phyloP scores from a whole-genome alignment of 352 stramenopile species.

The Phytophthora tubulina region DNA sequence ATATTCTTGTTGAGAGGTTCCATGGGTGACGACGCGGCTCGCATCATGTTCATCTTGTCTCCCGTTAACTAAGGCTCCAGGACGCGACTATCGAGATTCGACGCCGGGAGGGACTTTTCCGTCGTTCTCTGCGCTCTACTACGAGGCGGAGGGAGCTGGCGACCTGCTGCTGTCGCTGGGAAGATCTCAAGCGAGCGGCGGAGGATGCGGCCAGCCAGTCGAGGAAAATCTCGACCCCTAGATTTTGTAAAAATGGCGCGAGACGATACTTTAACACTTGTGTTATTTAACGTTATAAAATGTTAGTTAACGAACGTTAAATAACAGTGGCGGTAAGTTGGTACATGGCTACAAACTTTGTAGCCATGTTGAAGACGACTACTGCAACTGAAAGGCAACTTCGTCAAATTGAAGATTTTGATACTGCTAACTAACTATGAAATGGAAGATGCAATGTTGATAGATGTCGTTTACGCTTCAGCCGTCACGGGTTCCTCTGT shows the following conservation, averaged over 20 bases:
- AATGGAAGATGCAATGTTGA: background rate
- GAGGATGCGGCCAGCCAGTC: background rate
- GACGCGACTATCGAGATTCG: constrained; percentile 18
- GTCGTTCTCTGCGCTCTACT: background rate
- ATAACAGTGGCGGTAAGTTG: too few relatives aligned
- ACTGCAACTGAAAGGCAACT: too few relatives aligned
- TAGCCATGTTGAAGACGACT: too few relatives aligned
- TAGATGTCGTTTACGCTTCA: constrained; percentile 29
- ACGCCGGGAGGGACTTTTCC: background rate
- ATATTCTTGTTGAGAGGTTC: constrained; percentile 88
- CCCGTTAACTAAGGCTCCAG: background rate
- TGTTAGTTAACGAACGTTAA: background rate
- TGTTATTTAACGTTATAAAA: constrained; percentile 6
- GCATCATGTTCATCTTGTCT: constrained; percentile 34
- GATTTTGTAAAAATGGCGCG: constrained; percentile 14
- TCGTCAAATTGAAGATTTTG: background rate
- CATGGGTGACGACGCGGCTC: constrained; percentile 54
- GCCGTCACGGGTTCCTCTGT: constrained; percentile 18
- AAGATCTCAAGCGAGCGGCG: constrained; percentile 1
- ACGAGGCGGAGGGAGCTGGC: background rate
- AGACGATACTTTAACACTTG: background rate
- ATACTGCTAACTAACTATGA: background rate
- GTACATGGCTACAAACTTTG: too few relatives aligned
- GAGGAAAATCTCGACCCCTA: constrained; percentile 6
- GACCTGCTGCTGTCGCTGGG: constrained; percentile 6